Conservation (phyloP, 2,329 filamentous ascomycete species). For the Gliomastix tumulicola region DNA sequence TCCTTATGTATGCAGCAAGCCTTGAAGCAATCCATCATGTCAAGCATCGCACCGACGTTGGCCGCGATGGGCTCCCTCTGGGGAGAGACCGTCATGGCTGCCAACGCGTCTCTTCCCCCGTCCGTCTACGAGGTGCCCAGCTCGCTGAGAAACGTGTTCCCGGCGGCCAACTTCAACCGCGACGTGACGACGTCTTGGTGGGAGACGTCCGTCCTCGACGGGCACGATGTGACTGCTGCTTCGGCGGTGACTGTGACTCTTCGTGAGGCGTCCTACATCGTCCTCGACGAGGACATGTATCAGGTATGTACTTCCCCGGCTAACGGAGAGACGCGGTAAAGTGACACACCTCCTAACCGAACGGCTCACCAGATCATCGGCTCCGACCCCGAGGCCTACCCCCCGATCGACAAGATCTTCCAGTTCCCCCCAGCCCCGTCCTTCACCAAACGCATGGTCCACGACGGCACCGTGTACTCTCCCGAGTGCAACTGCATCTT, state of each 20-base stretch:
- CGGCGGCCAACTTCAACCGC: conserved; percentile 9
- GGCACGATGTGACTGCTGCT: not conserved
- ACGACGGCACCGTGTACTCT: conserved; percentile 9
- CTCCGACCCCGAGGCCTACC: too few relatives aligned
- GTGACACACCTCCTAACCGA: too few relatives aligned
- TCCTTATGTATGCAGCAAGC: too few relatives aligned
- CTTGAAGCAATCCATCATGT: too few relatives aligned
- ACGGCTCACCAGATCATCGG: too few relatives aligned
- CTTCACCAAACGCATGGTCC: conserved; percentile 6
- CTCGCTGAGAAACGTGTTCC: conserved; percentile 5
- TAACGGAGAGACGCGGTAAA: too few relatives aligned
- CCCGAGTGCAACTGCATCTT: conserved; percentile 10
- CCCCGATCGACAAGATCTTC: conserved; percentile 5
- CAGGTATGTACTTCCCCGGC: too few relatives aligned
- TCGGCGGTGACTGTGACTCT: not conserved
- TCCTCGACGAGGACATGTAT: conserved; percentile 3
- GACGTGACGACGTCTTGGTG: conserved; percentile 8
- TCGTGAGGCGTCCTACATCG: not conserved
- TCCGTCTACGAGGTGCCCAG: conserved; percentile 2
- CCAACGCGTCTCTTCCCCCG: too few relatives aligned
- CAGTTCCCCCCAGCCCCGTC: conserved; percentile 6
- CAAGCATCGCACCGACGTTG: too few relatives aligned
- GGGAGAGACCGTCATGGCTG: too few relatives aligned
- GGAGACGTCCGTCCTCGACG: conserved; percentile 5
- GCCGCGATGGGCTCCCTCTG: too few relatives aligned